These are phyloP conservation scores for Infundibulicybe gibba DNA, from an alignment of 768 basidiomycete species.

Conservation along the genomic window DNA sequence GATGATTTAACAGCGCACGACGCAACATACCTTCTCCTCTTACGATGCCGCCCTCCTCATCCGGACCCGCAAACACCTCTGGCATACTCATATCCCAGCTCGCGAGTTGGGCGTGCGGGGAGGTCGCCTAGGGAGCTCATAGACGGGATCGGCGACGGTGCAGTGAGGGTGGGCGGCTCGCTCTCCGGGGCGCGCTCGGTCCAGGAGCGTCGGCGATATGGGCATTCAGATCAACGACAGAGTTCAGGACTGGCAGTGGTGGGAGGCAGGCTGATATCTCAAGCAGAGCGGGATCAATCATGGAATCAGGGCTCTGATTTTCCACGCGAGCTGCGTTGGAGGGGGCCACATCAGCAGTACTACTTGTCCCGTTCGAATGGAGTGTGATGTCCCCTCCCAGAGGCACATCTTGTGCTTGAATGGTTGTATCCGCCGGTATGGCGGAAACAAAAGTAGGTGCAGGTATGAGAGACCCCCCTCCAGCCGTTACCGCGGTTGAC, in stretches of 20 bases:
- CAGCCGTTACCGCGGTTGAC: too few relatives aligned
- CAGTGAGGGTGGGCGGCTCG: constrained; percentile 9
- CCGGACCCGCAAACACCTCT: constrained; percentile 19
- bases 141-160: constrained; percentile 21
- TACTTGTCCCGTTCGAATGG: too few relatives aligned
- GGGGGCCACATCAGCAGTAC: too few relatives aligned
- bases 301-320: constrained; percentile 4
- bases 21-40: constrained; percentile 23
- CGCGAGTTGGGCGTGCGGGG: constrained; percentile 35
- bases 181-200: neutral
- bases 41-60: constrained; percentile 5
- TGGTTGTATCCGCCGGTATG: too few relatives aligned
- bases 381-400: too few relatives aligned
- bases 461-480: too few relatives aligned
- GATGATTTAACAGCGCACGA: neutral
- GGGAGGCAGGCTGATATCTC: constrained; percentile 15
- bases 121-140: constrained; percentile 27
- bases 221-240: constrained; percentile 2
- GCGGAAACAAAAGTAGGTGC: too few relatives aligned
- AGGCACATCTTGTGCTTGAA: too few relatives aligned
- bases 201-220: neutral
- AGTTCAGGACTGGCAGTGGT: too few relatives aligned
- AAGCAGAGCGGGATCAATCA: constrained; percentile 30
- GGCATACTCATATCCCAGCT: constrained; percentile 30
- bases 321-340: too few relatives aligned